A percentile compares a stretch with the other conserved stretches of the same genome.
Conservation (phyloP, 2,329 filamentous ascomycete genomes). For the Aspergillus niger region DNA sequence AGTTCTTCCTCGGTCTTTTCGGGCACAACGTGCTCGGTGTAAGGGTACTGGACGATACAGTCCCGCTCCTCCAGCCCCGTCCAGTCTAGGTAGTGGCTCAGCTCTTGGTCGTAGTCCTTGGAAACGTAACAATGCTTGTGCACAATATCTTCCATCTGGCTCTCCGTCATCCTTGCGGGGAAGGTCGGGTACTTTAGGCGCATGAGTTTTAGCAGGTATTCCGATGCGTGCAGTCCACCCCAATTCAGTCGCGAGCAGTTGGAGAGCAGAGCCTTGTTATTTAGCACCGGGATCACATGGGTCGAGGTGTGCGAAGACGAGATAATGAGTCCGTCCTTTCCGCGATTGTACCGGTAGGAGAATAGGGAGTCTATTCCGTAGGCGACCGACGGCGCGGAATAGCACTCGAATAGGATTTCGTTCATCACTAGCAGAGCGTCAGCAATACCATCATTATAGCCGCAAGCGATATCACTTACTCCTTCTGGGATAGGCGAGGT, state of each 20-base stretch:
- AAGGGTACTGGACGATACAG: constrained; percentile 88
- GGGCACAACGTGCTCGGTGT: constrained; percentile 82
- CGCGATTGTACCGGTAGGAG: constrained; percentile 89
- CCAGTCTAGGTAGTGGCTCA: constrained; percentile 81
- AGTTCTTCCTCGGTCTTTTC: constrained; percentile 96
- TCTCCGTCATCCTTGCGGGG: constrained; percentile 78
- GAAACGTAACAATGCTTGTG: constrained; percentile 89
- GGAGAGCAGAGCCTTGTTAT: constrained; percentile 78
- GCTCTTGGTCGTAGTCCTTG: constrained; percentile 76
- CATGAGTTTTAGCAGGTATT: constrained; percentile 88
- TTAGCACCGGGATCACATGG: constrained; percentile 89
- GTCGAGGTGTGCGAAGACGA: constrained; percentile 93
- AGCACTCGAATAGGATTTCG: constrained; percentile 96
- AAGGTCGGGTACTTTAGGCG: constrained; percentile 90
- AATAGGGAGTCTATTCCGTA: constrained; percentile 97
- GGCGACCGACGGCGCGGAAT: constrained; percentile 82
- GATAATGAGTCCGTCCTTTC: constrained; percentile 81
- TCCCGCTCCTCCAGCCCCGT: constrained; percentile 87
- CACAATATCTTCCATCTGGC: constrained; percentile 85
- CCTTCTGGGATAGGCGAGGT: constrained; percentile 82
- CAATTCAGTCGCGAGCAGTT: constrained; percentile 91
- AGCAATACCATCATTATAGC: constrained; percentile 20
- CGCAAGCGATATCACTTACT: constrained; percentile 57
- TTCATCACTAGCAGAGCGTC: constrained; percentile 72
- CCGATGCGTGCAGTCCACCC: constrained; percentile 86